Evolutionary conservation across 495 filamentous ascomycete genomes (phyloP), one percentile per base, ranked within the genome.

Genomic region (Amniculicola lignicola): DNA sequence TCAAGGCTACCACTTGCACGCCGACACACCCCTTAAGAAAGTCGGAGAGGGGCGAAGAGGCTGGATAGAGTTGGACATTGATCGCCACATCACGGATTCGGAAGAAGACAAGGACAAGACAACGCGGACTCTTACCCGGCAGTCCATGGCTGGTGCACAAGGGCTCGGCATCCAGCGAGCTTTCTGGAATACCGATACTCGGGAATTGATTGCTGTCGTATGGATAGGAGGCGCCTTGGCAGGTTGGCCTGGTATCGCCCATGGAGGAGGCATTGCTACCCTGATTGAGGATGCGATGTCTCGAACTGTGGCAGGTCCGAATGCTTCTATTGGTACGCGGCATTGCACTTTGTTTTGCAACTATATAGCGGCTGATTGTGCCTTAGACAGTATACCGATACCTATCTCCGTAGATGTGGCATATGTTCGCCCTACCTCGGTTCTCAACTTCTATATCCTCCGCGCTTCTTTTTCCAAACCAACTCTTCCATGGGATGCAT

Each of bases 211-310:
- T 33, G 77, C 70, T 51, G 67, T 92, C 14, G 72, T 90, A 15
- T 85, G 72, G 66, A 78, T 92, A 35, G 88, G 88, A 25, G 39
- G 66, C 0, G 80, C 74, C 12, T 63, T 83, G 18, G 72, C 81
- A 27, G 87, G 89, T 1, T 91, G 86, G 85, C 87, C 87, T n/a
- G 79, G 78, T 1, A 72, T 89, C 18, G 81, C 85, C 45, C 89
- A 94, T 70, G 89, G 89, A 15, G 89, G 89, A 15, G 75, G 77
- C 2, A 74, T 89, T 31, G 87, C 82, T 3, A 90, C 85, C 0
- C 64, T 90, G 6, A 67, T 91, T 27, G 85, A 89, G 66, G 88
- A 94, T 70, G 73, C 70, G 14, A 70, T 82, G 46, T 50, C 61
- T 6, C 65, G 65, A 46, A 71, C 81, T 33, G 56, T 72, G 46